A percentile compares a stretch with the other conserved stretches of the same genome.
phyloP scores from a whole-genome alignment of 805 yeast genomes.

The Komagataella pastoris region DNA sequence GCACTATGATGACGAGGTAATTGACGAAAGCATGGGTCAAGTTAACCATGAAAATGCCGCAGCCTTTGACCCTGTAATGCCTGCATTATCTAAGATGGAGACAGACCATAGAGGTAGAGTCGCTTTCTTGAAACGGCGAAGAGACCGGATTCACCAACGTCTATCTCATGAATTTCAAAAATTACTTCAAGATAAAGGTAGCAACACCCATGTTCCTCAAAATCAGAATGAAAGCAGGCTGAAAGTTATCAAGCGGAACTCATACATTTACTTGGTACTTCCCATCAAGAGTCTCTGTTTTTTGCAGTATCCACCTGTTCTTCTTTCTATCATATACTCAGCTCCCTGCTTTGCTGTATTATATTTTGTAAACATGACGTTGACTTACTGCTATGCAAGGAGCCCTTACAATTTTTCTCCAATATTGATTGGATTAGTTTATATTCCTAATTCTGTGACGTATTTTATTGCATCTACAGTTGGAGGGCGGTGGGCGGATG shows the following conservation, averaged over 20 bases:
- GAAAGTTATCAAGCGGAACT: not conserved
- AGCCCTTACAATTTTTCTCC: slow-evolving; percentile 60
- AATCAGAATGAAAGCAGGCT: not conserved
- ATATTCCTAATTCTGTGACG: slow-evolving; percentile 74
- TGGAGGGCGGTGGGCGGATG: slow-evolving; percentile 76
- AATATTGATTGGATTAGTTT: slow-evolving; percentile 57
- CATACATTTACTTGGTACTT: slow-evolving; percentile 34
- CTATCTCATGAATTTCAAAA: not conserved
- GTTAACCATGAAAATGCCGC: not conserved
- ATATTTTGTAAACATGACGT: slow-evolving; percentile 64
- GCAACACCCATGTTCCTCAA: not conserved
- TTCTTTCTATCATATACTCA: slow-evolving; percentile 49
- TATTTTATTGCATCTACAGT: slow-evolving; percentile 64
- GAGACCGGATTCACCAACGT: not conserved
- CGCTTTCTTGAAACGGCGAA: not conserved
- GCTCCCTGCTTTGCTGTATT: slow-evolving; percentile 59
- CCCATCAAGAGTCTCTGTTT: slow-evolving; percentile 54
- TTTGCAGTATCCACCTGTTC: slow-evolving; percentile 62
- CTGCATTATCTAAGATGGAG: not conserved
- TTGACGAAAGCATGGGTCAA: not conserved
- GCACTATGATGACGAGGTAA: not conserved
- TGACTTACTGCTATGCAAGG: slow-evolving; percentile 46
- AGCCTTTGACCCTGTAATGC: not conserved
- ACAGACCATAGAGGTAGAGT: not conserved
- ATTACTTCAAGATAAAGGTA: not conserved